These are phyloP conservation scores for Brassica hybrid DNA, from an alignment of 441 rosid genomes.

Conservation along the genomic window DNA sequence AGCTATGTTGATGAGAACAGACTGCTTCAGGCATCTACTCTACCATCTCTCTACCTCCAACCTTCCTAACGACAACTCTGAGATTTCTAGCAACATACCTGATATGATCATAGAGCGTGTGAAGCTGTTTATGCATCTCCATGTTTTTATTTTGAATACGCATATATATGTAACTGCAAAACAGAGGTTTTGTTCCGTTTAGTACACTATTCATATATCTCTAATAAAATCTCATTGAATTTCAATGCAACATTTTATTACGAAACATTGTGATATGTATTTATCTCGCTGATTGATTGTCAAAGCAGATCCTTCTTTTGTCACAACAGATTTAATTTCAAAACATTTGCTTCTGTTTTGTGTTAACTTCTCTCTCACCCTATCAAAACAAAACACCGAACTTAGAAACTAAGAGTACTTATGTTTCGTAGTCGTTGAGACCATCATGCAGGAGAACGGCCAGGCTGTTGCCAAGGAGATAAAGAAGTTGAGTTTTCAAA, in stretches of 20 bases:
- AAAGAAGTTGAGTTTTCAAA: no score
- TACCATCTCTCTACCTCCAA: background rate
- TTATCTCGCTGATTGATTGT: no score
- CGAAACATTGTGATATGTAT: background rate
- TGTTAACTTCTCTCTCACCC: no score
- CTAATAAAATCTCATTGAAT: background rate
- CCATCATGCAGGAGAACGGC: background rate
- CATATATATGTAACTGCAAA: no score
- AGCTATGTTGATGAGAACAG: background rate
- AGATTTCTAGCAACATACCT: background rate
- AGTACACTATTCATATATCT: background rate
- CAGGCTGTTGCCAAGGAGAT: background rate
- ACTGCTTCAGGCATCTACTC: constrained; percentile 18
- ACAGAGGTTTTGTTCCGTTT: background rate
- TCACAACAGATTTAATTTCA: background rate
- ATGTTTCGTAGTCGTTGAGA: background rate
- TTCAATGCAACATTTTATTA: background rate
- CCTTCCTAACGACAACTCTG: background rate
- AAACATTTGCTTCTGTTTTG: no score
- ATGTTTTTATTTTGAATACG: background rate
- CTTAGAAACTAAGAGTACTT: background rate
- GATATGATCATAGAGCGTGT: background rate
- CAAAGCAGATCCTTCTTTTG: no score
- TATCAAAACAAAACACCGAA: no score
- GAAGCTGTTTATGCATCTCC: background rate